phyloP scores from a whole-genome alignment of 208 protist species.

The Acanthamoeba lenticulata region DNA sequence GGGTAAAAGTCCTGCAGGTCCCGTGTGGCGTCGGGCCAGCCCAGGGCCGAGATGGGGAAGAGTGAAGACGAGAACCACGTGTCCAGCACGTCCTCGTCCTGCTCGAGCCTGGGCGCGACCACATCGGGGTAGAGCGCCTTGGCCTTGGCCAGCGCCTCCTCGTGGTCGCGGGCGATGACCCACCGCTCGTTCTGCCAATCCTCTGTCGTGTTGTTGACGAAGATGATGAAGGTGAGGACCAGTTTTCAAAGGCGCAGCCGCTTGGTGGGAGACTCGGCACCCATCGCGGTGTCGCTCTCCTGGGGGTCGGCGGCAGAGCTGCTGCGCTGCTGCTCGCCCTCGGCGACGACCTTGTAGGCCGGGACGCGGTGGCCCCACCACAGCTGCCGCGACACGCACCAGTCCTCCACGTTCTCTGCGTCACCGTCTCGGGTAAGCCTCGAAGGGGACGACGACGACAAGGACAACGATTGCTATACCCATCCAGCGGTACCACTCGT shows the following conservation, averaged over 20 bases:
- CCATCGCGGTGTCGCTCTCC: not conserved
- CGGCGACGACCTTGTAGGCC: slow-evolving; percentile 93
- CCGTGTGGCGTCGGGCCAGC: slow-evolving; percentile 92
- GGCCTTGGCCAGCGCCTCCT: slow-evolving; percentile 95
- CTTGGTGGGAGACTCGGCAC: too few relatives aligned
- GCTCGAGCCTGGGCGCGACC: slow-evolving; percentile 67
- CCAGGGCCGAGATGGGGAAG: slow-evolving; percentile 98
- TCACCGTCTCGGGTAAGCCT: too few relatives aligned
- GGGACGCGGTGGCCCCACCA: slow-evolving; percentile 99
- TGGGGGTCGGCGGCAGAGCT: not conserved
- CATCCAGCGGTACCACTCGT: slow-evolving; percentile 97
- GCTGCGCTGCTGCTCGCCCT: slow-evolving; percentile 70
- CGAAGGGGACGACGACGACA: not conserved
- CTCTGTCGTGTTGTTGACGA: too few relatives aligned
- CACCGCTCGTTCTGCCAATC: slow-evolving; percentile 83
- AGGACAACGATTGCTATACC: slow-evolving; percentile 73
- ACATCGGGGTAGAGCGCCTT: slow-evolving; percentile 85
- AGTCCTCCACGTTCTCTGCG: slow-evolving; percentile 92
- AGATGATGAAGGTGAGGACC: too few relatives aligned
- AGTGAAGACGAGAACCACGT: slow-evolving; percentile 99
- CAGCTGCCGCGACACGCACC: slow-evolving; percentile 98
- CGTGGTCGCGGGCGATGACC: slow-evolving; percentile 93
- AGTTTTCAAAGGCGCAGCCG: too few relatives aligned
- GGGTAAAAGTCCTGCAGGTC: slow-evolving; percentile 94
- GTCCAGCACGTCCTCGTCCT: slow-evolving; percentile 99